These are phyloP conservation scores for Verticillium longisporum DNA, from an alignment of 2,329 filamentous ascomycete species.

Conservation along the genomic window DNA sequence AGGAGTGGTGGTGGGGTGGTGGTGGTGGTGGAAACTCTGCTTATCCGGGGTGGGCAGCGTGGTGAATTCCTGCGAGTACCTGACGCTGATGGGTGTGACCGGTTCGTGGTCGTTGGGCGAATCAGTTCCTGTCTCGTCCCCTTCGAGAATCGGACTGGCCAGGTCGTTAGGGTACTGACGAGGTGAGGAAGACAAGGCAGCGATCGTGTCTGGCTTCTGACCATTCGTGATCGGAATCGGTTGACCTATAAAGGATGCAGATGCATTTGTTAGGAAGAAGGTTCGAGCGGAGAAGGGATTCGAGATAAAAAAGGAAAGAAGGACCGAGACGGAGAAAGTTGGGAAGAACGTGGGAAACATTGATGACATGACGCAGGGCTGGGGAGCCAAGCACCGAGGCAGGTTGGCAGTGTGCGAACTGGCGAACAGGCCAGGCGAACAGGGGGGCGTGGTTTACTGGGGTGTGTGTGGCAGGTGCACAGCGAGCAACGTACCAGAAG, in stretches of 20 bases:
- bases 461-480: neutral
- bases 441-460: neutral
- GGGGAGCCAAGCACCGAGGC: neutral
- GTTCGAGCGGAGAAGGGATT: neutral
- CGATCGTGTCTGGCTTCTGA: constrained; percentile 14
- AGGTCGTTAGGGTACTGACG: constrained; percentile 43
- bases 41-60: constrained; percentile 32
- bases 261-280: neutral
- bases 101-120: constrained; percentile 45
- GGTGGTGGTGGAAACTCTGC: constrained; percentile 25
- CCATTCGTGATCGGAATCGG: constrained; percentile 6
- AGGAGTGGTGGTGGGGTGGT: constrained; percentile 15
- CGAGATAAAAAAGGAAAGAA: neutral
- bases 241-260: neutral
- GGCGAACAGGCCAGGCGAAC: neutral
- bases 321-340: neutral
- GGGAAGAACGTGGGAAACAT: neutral
- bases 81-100: constrained; percentile 52
- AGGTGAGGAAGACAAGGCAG: constrained; percentile 29
- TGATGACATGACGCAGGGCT: neutral
- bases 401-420: neutral
- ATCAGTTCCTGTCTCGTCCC: constrained; percentile 55
- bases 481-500: neutral
- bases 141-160: constrained; percentile 44
- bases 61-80: constrained; percentile 47